Conservation (phyloP, 2,329 filamentous ascomycete species). For the Sphaerulina populicola region DNA sequence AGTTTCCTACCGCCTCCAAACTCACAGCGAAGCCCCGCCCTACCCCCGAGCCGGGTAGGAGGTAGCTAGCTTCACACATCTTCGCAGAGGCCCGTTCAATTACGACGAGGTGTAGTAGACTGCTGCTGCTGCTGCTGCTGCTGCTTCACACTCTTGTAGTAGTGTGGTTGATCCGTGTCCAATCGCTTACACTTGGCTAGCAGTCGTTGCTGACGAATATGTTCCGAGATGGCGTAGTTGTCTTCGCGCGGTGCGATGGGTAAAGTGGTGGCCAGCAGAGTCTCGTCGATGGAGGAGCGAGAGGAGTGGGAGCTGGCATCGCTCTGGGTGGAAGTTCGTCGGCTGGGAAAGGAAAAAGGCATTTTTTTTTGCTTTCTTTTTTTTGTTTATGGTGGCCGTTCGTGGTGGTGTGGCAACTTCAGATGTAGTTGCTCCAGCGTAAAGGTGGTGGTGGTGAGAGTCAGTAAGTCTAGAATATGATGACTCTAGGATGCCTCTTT, state of each 20-base stretch:
- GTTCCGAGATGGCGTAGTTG: constrained; percentile 28
- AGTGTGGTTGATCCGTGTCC: constrained; percentile 16
- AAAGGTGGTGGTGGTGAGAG: constrained; percentile 1
- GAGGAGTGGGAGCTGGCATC: constrained; percentile 22
- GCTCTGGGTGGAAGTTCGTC: constrained; percentile 21
- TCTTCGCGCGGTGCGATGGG: constrained; percentile 30
- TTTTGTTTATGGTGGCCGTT: constrained; percentile 7
- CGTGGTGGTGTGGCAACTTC: constrained; percentile 3
- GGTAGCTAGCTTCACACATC: too few relatives aligned
- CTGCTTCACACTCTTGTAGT: constrained; percentile 24
- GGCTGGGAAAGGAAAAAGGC: constrained; percentile 24
- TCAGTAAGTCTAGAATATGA: neutral
- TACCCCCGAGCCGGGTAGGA: too few relatives aligned
- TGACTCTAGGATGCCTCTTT: neutral
- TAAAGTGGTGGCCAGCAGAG: constrained; percentile 22
- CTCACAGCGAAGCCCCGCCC: too few relatives aligned
- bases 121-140: too few relatives aligned
- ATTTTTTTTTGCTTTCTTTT: neutral
- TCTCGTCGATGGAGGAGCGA: constrained; percentile 20
- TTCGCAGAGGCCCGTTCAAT: too few relatives aligned
- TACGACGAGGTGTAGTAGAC: too few relatives aligned
- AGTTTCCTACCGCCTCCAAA: too few relatives aligned
- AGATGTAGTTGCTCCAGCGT: constrained; percentile 9
- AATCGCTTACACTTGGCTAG: constrained; percentile 27
- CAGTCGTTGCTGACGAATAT: constrained; percentile 22